Conservation (phyloP, 2,329 filamentous ascomycete genomes). For the Talaromyces islandicus region DNA sequence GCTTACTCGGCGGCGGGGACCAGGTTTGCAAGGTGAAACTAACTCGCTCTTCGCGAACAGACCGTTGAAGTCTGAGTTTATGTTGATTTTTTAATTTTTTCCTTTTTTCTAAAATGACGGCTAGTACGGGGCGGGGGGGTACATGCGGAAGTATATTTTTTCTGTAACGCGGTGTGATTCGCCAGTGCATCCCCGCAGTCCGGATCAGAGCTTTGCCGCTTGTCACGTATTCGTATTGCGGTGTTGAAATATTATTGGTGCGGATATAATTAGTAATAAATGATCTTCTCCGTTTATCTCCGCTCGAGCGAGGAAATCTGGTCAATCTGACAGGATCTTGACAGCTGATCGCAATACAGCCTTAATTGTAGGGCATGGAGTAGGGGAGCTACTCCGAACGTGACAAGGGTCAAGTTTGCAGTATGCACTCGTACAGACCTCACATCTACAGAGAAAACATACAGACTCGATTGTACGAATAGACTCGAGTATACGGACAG, state of each 20-base stretch:
- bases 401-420: too few species aligned
- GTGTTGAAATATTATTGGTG: background rate
- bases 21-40: background rate
- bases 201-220: background rate
- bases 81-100: background rate
- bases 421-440: too few species aligned
- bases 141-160: background rate
- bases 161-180: background rate
- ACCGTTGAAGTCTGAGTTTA: background rate
- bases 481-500: too few species aligned
- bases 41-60: background rate
- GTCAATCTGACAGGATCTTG: background rate
- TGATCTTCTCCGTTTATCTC: background rate
- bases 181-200: background rate
- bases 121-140: background rate
- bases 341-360: background rate
- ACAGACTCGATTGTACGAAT: too few species aligned
- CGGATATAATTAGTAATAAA: background rate
- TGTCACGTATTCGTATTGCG: too few species aligned
- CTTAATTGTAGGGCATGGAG: too few species aligned
- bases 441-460: too few species aligned
- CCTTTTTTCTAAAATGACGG: background rate
- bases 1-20: background rate
- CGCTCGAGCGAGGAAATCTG: background rate
- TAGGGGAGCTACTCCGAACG: too few species aligned